Percentiles rank a stretch among this genome's conserved stretches.
These are phyloP conservation scores for Leccinum ochraceum DNA, from an alignment of 768 basidiomycete genomes.

Conservation along the genomic window DNA sequence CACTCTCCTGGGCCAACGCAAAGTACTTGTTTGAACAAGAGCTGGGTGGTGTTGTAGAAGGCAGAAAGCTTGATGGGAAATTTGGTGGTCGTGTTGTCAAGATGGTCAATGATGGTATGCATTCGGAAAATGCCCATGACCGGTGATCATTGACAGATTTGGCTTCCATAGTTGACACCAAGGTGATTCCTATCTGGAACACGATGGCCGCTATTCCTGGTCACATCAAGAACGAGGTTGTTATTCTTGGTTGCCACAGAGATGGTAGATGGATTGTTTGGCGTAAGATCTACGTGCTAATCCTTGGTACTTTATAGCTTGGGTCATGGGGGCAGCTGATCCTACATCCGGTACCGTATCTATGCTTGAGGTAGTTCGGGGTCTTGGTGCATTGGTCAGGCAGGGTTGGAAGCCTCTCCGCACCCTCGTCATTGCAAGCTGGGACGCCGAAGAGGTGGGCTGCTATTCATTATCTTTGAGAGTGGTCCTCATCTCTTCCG, in stretches of 20 bases:
- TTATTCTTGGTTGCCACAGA: conserved; percentile 84
- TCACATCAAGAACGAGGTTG: conserved; percentile 77
- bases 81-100: conserved; percentile 48
- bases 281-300: background rate
- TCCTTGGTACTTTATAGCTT: conserved; percentile 23
- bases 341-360: conserved; percentile 58
- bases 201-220: conserved; percentile 83
- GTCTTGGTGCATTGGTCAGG: conserved; percentile 48
- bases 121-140: background rate
- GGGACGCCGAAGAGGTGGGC: conserved; percentile 72
- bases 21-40: conserved; percentile 60
- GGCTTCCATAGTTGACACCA: conserved; percentile 57
- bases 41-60: conserved; percentile 42
- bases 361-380: conserved; percentile 55
- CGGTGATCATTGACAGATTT: background rate
- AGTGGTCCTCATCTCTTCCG: background rate
- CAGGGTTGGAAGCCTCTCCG: conserved; percentile 67
- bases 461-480: background rate
- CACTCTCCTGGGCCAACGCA: conserved; percentile 86
- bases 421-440: conserved; percentile 72
- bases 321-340: conserved; percentile 53
- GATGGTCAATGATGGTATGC: conserved; percentile 54
- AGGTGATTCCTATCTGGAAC: conserved; percentile 91
- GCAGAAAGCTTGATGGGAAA: conserved; percentile 47
- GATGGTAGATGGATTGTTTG: conserved; percentile 56